These are phyloP conservation scores for Hyaloscypha variabilis DNA, from an alignment of 495 filamentous ascomycete species.

Conservation along the genomic window DNA sequence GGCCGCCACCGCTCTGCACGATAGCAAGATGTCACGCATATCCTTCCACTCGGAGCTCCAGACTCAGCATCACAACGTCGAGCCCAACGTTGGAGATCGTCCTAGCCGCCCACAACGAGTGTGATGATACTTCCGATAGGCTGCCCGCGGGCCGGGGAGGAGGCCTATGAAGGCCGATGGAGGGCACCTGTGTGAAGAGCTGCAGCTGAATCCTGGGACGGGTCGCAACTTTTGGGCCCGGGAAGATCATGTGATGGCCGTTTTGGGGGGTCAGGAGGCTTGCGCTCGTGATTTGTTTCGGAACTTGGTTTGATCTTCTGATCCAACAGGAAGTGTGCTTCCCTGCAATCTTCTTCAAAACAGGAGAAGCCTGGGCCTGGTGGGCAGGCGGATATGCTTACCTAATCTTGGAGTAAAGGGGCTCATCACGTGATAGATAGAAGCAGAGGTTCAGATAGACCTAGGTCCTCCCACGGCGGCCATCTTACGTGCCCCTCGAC, in stretches of 20 bases:
- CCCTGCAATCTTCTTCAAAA: background rate
- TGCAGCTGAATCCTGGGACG: background rate
- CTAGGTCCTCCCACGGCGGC: too few species aligned
- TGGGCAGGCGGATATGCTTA: too few species aligned
- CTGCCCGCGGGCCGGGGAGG: background rate
- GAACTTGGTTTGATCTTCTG: background rate
- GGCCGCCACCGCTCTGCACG: slow-evolving; percentile 3
- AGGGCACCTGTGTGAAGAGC: background rate
- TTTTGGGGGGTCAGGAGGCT: background rate
- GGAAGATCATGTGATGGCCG: slow-evolving; percentile 2
- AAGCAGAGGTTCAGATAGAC: too few species aligned
- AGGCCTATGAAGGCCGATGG: background rate
- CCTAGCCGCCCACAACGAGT: background rate
- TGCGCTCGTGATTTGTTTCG: slow-evolving; percentile 3
- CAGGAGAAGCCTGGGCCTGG: background rate
- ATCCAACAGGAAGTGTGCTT: background rate
- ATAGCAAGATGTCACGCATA: slow-evolving; percentile 18
- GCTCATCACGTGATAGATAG: background rate
- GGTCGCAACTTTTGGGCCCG: background rate
- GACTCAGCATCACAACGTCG: background rate
- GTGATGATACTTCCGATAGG: background rate
- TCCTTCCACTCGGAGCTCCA: slow-evolving; percentile 14
- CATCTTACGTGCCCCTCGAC: background rate
- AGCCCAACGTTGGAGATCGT: slow-evolving; percentile 4
- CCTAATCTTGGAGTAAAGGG: too few species aligned